A percentile compares a stretch with the other conserved stretches of the same genome.
These are phyloP conservation scores for Micromonas pusilla DNA, from an alignment of 139 green algal species.

Conservation along the genomic window DNA sequence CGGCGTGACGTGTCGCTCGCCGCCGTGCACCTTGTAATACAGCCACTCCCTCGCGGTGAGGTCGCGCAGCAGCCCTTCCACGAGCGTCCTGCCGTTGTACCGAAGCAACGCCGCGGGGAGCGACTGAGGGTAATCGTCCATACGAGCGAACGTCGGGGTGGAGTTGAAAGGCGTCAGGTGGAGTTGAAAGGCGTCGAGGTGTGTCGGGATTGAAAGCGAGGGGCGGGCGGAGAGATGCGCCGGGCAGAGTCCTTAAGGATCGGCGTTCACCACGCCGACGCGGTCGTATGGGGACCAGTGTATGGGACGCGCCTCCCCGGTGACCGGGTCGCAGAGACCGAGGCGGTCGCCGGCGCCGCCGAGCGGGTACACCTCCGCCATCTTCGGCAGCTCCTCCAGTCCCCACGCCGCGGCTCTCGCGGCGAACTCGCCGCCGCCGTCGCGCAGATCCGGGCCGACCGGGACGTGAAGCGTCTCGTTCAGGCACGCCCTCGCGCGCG, in stretches of 20 bases:
- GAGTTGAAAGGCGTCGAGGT: too few species aligned
- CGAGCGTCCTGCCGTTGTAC: constrained; percentile 83
- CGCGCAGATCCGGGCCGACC: constrained; percentile 35
- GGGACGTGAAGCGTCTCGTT: constrained; percentile 26
- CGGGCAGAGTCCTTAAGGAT: too few species aligned
- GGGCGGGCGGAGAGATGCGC: too few species aligned
- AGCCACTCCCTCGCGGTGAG: constrained; percentile 91
- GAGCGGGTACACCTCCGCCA: constrained; percentile 92
- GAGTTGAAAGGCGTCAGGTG: too few species aligned
- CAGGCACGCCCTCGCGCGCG: too few species aligned
- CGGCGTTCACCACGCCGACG: too few species aligned
- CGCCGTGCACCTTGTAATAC: constrained; percentile 76
- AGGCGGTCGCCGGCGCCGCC: constrained; percentile 89
- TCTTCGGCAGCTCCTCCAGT: constrained; percentile 61
- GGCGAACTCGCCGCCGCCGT: constrained; percentile 19
- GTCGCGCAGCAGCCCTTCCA: constrained; percentile 86
- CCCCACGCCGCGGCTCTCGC: constrained; percentile 35
- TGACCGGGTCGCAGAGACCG: constrained; percentile 74
- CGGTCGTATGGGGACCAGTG: too few species aligned
- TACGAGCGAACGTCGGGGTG: too few species aligned
- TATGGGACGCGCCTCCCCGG: too few species aligned
- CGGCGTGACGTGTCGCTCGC: constrained; percentile 65
- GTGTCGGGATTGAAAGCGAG: too few species aligned
- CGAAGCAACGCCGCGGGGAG: constrained; percentile 87
- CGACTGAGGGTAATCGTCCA: too few species aligned